These are phyloP conservation scores for Spathaspora sp. DNA, from an alignment of 805 yeast genomes.

Conservation along the genomic window DNA sequence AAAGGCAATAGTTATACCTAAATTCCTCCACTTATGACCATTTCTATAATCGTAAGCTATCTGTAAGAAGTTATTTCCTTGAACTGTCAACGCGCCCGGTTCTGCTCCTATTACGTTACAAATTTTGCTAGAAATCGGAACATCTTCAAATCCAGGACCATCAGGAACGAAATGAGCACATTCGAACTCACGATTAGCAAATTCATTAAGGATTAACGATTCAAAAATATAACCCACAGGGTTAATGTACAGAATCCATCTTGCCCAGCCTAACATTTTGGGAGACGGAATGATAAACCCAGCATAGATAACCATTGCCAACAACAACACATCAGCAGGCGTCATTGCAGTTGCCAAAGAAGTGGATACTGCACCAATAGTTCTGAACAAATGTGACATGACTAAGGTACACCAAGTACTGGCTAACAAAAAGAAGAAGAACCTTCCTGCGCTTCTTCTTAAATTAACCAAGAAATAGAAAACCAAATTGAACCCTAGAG, in stretches of 20 bases:
- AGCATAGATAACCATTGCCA: slow-evolving; percentile 54
- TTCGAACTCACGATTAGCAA: slow-evolving; percentile 49
- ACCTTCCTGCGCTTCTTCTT: slow-evolving; percentile 30
- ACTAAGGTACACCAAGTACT: slow-evolving; percentile 25
- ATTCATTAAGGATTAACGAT: slow-evolving; percentile 60
- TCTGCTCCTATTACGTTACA: slow-evolving; percentile 60
- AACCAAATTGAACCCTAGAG: slow-evolving; percentile 22
- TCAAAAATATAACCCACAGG: slow-evolving; percentile 47
- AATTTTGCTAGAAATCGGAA: slow-evolving; percentile 36
- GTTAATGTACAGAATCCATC: slow-evolving; percentile 41
- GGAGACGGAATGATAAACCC: slow-evolving; percentile 41
- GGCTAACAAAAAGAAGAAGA: slow-evolving; percentile 33
- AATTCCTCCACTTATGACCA: slow-evolving; percentile 73
- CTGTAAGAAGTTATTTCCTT: slow-evolving; percentile 56
- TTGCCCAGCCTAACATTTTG: slow-evolving; percentile 61
- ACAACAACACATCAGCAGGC: slow-evolving; percentile 39
- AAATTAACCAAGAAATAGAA: slow-evolving; percentile 48
- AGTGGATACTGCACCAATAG: slow-evolving; percentile 38
- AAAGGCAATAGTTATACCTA: slow-evolving; percentile 60
- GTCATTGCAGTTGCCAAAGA: slow-evolving; percentile 39
- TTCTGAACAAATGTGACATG: slow-evolving; percentile 38
- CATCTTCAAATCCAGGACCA: slow-evolving; percentile 49
- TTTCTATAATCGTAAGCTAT: slow-evolving; percentile 48
- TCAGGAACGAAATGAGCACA: slow-evolving; percentile 57
- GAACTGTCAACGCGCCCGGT: slow-evolving; percentile 49